phyloP scores from a whole-genome alignment of 2,329 filamentous ascomycete species.

The Emericellopsis cladophorae region DNA sequence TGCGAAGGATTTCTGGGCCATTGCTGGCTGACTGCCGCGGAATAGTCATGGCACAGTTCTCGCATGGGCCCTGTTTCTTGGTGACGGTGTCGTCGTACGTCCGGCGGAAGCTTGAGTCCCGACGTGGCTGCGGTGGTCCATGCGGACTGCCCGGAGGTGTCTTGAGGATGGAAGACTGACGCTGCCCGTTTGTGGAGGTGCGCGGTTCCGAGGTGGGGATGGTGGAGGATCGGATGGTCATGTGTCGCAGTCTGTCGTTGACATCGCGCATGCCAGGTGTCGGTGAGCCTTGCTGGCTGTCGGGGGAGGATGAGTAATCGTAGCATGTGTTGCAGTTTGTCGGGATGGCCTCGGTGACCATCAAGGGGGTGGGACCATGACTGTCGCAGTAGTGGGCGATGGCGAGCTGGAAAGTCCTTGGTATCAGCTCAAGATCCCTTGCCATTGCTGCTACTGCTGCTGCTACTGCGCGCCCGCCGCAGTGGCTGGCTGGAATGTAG shows the following conservation, averaged over 20 bases:
- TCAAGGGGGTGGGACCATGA: constrained; percentile 55
- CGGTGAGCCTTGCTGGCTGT: constrained; percentile 17
- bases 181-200: constrained; percentile 19
- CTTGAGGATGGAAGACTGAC: constrained; percentile 31
- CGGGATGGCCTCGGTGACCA: constrained; percentile 56
- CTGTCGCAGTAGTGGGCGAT: constrained; percentile 60
- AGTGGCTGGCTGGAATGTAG: no score
- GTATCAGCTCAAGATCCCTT: constrained; percentile 16
- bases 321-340: constrained; percentile 48
- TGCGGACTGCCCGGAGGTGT: constrained; percentile 46
- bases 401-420: constrained; percentile 40
- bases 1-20: constrained; percentile 44
- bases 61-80: constrained; percentile 49
- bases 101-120: constrained; percentile 46
- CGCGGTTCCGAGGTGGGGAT: constrained; percentile 27
- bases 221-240: constrained; percentile 25
- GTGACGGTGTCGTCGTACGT: constrained; percentile 56
- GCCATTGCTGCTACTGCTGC: constrained; percentile 1
- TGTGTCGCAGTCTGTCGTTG: constrained; percentile 9
- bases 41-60: constrained; percentile 56
- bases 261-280: constrained; percentile 35
- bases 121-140: constrained; percentile 24
- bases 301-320: constrained; percentile 22
- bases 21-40: constrained; percentile 25
- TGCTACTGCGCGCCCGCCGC: no score